Evolutionary conservation across 345 rosid species (phyloP), one percentile per base, ranked within the genome.

Genomic region (Rhizophora mangle): DNA sequence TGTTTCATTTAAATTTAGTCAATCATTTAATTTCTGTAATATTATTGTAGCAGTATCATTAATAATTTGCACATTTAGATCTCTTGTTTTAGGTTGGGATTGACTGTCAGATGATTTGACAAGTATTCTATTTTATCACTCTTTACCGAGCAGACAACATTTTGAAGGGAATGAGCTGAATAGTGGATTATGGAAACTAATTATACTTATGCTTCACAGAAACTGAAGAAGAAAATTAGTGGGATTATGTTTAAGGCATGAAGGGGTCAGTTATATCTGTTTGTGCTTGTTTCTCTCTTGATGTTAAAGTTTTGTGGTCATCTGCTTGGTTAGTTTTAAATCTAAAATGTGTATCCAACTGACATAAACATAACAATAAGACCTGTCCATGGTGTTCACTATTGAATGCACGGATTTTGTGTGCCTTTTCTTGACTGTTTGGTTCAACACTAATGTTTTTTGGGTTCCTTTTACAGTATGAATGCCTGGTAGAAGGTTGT

Each of bases 401-500:
- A 30, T 59, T 37, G 65, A 37, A 6, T 57, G 6, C 7, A 34
- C 66, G 6, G 13, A 9, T 31, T 55, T 22, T 26, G 60, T 31
- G 7, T 55, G 3, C 19, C 32, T 56, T 16, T 19, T 27, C 27
- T 2, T 1, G 18, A 32, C 30, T 43, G 7, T 63, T 72, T 8
- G 26, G 31, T 36, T 36, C 31, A 56, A 60, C 36, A 31, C 51
- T 68, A 32, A 5, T 4, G 16, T 31, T 8, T 68, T 60, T 70
- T 57, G 47, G 19, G 24, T 52, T 61, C n/a, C 15, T 58, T 69
- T 63, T 52, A 68, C 85, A 91, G 97, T 94, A 89, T 49, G 97
- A 94, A 67, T 91, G 98, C 80, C 82, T 89, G 34, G 98, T 94
- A 69, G 98, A 94, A 85, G 89, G 96, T 60, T 94, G 97, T 68